Percentiles rank a stretch among this genome's conserved stretches.
These are phyloP conservation scores for Ophiosphaerella narmari DNA, from an alignment of 2,329 filamentous ascomycete genomes.

Conservation along the genomic window DNA sequence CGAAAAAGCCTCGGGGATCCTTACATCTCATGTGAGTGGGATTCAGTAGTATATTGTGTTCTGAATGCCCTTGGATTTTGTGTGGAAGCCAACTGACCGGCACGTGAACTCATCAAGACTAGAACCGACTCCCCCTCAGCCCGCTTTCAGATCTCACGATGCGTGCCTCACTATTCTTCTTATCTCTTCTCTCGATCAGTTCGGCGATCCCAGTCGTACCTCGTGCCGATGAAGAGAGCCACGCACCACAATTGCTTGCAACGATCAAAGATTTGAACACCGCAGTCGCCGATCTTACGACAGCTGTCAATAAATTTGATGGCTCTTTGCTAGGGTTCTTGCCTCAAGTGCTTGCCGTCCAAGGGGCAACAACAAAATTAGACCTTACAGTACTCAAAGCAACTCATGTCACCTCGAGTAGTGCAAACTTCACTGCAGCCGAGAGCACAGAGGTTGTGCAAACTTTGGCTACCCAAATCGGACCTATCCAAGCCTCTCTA, in stretches of 20 bases:
- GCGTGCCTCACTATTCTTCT: not conserved
- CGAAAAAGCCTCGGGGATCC: no score
- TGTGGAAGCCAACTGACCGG: not conserved
- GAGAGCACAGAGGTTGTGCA: conserved; percentile 22
- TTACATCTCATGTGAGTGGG: no score
- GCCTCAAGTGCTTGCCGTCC: conserved; percentile 25
- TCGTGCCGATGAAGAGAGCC: conserved; percentile 6
- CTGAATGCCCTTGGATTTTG: no score
- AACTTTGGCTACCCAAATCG: conserved; percentile 16
- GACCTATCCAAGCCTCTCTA: conserved; percentile 18
- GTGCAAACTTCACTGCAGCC: conserved; percentile 16
- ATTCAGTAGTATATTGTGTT: no score
- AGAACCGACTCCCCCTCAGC: not conserved
- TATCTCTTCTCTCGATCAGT: conserved; percentile 1
- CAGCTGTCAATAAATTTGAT: conserved; percentile 27
- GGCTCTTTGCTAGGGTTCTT: conserved; percentile 19
- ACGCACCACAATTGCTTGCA: conserved; percentile 15
- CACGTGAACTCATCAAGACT: not conserved
- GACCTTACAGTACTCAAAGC: conserved; percentile 23
- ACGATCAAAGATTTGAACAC: conserved; percentile 21
- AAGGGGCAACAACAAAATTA: conserved; percentile 19
- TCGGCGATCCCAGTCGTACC: conserved; percentile 1
- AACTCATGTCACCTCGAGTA: conserved; percentile 13
- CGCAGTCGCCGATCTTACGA: conserved; percentile 18
- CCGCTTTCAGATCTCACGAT: not conserved